These are phyloP conservation scores for Megacollybia marginata DNA, from an alignment of 768 basidiomycete genomes.

Conservation along the genomic window DNA sequence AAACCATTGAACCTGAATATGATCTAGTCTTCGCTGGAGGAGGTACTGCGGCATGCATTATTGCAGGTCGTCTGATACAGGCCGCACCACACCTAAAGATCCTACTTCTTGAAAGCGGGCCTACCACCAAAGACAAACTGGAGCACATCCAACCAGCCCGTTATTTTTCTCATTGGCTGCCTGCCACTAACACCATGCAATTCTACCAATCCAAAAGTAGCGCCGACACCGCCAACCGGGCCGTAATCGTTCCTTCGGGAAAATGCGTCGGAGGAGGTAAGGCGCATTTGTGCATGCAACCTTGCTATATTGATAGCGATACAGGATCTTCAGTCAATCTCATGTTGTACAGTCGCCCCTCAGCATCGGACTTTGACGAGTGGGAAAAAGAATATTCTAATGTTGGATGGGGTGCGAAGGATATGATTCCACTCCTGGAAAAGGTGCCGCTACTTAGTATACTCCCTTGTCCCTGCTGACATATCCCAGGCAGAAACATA, in stretches of 20 bases:
- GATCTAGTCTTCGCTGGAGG: slow-evolving; percentile 31
- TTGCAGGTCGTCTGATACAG: slow-evolving; percentile 29
- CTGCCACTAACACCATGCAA: slow-evolving; percentile 26
- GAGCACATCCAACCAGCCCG: slow-evolving; percentile 33
- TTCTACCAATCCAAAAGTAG: slow-evolving; percentile 25
- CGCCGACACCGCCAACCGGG: slow-evolving; percentile 25
- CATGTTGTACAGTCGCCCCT: slow-evolving; percentile 37
- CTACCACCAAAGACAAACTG: slow-evolving; percentile 24
- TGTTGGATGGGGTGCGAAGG: too few relatives aligned
- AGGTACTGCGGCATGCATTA: slow-evolving; percentile 32
- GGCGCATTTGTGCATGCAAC: too few relatives aligned
- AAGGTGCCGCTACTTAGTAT: slow-evolving; percentile 23
- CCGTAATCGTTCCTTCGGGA: slow-evolving; percentile 23
- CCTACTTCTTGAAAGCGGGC: slow-evolving; percentile 36
- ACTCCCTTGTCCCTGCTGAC: neutral
- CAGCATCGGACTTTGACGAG: too few relatives aligned
- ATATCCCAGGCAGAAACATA: slow-evolving; percentile 29
- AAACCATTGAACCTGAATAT: slow-evolving; percentile 8
- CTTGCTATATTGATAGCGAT: neutral
- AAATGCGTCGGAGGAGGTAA: slow-evolving; percentile 39
- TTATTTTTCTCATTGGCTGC: slow-evolving; percentile 23
- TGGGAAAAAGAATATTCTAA: too few relatives aligned
- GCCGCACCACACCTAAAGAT: slow-evolving; percentile 33
- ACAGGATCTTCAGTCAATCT: slow-evolving; percentile 6
- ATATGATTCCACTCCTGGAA: slow-evolving; percentile 31